Conservation (phyloP, 2,329 filamentous ascomycete species). For the Fusarium metavorans region DNA sequence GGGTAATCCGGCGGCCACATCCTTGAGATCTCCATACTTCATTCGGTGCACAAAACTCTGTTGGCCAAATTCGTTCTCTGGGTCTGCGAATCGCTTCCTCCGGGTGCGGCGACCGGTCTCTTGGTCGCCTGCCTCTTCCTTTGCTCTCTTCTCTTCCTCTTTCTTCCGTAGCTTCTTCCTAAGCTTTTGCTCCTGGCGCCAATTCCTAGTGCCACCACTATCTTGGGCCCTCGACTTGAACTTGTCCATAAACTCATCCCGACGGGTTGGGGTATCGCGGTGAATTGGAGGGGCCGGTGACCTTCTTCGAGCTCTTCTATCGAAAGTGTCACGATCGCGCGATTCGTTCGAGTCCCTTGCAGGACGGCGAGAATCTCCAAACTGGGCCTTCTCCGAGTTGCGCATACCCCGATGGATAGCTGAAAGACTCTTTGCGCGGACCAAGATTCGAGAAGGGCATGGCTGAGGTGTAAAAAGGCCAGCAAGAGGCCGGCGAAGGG, state of each 20-base stretch:
- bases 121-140: conserved; percentile 49
- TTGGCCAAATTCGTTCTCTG: conserved; percentile 63
- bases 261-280: conserved; percentile 9
- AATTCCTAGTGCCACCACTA: conserved; percentile 40
- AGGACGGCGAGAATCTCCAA: conserved; percentile 35
- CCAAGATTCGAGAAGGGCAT: conserved; percentile 29
- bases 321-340: neutral
- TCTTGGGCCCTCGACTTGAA: conserved; percentile 47
- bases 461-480: conserved; percentile 5
- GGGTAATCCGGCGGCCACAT: conserved; percentile 41
- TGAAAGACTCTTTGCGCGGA: conserved; percentile 61
- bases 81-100: conserved; percentile 64
- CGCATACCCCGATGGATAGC: conserved; percentile 78
- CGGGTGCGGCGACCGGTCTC: conserved; percentile 58
- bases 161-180: conserved; percentile 65
- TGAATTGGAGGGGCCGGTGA: neutral
- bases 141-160: conserved; percentile 52
- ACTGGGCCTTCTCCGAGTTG: conserved; percentile 54
- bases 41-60: conserved; percentile 67
- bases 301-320: conserved; percentile 1
- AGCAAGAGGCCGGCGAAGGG: conserved; percentile 36
- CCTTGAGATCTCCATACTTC: conserved; percentile 57
- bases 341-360: conserved; percentile 4
- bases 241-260: conserved; percentile 31
- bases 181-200: conserved; percentile 56